A percentile compares a stretch with the other conserved stretches of the same genome.
phyloP scores from a whole-genome alignment of 768 basidiomycete genomes.

The Calocybe indica region DNA sequence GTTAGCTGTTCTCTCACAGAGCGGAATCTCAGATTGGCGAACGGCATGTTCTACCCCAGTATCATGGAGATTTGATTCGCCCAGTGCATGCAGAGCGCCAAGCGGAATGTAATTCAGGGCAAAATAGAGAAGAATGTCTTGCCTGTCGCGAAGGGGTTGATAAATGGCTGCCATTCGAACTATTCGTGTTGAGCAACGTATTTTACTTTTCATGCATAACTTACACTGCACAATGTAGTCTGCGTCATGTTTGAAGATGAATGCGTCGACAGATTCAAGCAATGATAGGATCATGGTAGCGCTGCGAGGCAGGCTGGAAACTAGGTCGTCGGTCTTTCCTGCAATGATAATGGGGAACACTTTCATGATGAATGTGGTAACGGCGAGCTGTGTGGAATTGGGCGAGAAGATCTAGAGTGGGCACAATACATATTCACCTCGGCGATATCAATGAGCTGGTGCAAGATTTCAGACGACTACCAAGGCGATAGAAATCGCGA shows the following conservation, averaged over 20 bases:
- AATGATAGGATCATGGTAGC: not conserved
- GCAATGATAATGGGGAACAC: not conserved
- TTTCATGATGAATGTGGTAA: not conserved
- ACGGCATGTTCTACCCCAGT: not conserved
- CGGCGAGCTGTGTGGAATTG: not conserved
- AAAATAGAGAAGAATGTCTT: not conserved
- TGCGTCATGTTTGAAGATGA: not conserved
- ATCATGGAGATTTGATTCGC: not conserved
- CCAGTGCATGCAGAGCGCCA: not conserved
- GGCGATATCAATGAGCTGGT: not conserved
- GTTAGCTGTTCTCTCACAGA: not conserved
- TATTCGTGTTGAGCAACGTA: not conserved
- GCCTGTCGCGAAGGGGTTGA: not conserved
- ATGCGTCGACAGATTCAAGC: not conserved
- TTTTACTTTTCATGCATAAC: not conserved
- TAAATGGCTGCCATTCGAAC: not conserved
- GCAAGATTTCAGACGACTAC: not conserved
- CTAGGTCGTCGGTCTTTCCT: not conserved
- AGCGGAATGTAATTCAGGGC: not conserved
- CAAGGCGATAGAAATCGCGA: not conserved
- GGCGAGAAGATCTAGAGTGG: not conserved
- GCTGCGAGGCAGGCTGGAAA: not conserved
- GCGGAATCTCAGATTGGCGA: not conserved
- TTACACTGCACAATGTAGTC: not conserved
- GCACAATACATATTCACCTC: not conserved